Evolutionary conservation across 345 rosid genomes (phyloP).

Genomic region (Cardiospermum halicacabum): DNA sequence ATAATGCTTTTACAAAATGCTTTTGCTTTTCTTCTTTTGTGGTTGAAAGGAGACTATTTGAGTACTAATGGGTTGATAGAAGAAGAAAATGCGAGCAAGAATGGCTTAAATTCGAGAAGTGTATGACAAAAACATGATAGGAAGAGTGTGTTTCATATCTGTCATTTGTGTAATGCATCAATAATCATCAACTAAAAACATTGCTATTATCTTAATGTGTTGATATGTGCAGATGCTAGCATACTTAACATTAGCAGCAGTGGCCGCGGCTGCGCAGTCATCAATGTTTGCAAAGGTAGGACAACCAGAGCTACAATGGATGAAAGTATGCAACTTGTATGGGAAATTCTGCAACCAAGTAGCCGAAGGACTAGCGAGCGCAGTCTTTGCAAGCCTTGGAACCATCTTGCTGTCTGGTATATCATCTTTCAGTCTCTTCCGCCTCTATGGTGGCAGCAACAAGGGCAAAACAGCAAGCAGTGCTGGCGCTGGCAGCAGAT

Average conservation of each 20-base stretch:
- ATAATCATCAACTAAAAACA: not conserved
- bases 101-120: not conserved
- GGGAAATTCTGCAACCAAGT: conserved; percentile 76
- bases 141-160: not conserved
- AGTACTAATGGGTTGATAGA: too few relatives aligned
- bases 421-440: conserved; percentile 82
- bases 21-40: too few relatives aligned
- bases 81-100: not conserved
- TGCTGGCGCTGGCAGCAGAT: conserved; percentile 7
- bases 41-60: too few relatives aligned
- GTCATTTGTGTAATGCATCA: not conserved
- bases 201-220: not conserved
- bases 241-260: conserved; percentile 65
- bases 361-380: conserved; percentile 53
- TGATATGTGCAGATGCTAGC: conserved; percentile 56
- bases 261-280: conserved; percentile 70
- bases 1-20: too few relatives aligned
- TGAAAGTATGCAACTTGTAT: conserved; percentile 73
- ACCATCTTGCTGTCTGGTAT: conserved; percentile 57
- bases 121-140: not conserved
- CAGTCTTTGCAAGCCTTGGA: conserved; percentile 46
- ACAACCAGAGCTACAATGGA: conserved; percentile 75
- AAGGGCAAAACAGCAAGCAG: conserved; percentile 22
- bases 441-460: conserved; percentile 54
- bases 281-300: conserved; percentile 69